These are phyloP conservation scores for Poa pratensis DNA, from an alignment of 176 grass and related monocot species.

Conservation along the genomic window DNA sequence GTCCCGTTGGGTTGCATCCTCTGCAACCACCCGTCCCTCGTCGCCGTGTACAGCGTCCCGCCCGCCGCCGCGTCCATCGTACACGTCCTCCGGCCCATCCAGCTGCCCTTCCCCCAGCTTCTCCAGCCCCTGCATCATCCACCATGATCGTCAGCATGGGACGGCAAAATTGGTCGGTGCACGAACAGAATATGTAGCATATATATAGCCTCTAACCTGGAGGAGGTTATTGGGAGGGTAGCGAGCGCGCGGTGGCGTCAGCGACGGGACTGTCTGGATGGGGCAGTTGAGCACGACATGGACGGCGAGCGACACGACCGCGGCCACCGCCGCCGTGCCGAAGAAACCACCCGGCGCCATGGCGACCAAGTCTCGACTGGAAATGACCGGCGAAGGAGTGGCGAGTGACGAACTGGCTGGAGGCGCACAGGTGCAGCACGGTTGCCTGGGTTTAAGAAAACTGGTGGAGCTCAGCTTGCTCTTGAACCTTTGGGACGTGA, in stretches of 20 bases:
- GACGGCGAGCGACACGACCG: constrained; percentile 25
- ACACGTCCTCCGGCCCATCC: constrained; percentile 69
- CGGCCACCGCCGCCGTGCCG: constrained; percentile 38
- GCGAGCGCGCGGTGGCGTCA: neutral
- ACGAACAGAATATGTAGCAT: neutral
- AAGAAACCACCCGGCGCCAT: constrained; percentile 26
- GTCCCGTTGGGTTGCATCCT: constrained; percentile 59
- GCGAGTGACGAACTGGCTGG: neutral
- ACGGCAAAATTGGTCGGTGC: neutral
- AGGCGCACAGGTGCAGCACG: neutral
- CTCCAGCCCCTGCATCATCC: constrained; percentile 52
- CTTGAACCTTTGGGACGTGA: neutral
- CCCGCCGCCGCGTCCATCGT: constrained; percentile 62
- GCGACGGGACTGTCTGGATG: constrained; percentile 53
- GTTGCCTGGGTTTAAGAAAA: neutral
- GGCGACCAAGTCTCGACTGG: neutral
- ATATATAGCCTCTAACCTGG: constrained; percentile 38
- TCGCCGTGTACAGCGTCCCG: constrained; percentile 60
- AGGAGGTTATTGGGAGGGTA: constrained; percentile 66
- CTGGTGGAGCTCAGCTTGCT: neutral
- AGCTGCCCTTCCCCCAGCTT: constrained; percentile 67
- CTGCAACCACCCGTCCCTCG: constrained; percentile 78
- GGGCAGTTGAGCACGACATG: constrained; percentile 62
- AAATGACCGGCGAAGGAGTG: neutral
- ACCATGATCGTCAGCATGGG: neutral